phyloP scores from a whole-genome alignment of 371 early-diverging fungal genomes.

The Mortierella sp. region DNA sequence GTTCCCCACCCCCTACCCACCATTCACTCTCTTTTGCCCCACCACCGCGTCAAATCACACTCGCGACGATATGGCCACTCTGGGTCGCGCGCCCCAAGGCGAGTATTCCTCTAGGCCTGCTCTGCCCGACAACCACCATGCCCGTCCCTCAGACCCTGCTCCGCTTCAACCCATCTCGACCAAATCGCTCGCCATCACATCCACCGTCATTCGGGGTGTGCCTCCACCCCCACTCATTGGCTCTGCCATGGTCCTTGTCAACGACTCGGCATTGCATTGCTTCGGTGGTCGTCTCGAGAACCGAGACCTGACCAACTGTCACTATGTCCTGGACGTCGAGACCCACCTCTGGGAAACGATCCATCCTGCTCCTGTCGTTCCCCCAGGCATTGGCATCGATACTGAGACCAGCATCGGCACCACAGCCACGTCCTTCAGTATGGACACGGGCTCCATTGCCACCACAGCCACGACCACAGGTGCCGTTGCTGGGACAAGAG shows the following conservation, averaged over 20 bases:
- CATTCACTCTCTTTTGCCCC: too few relatives aligned
- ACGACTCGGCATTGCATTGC: slow-evolving; percentile 64
- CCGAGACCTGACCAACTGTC: slow-evolving; percentile 73
- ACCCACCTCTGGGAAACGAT: slow-evolving; percentile 64
- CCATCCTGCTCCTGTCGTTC: slow-evolving; percentile 17
- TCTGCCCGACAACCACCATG: slow-evolving; percentile 4
- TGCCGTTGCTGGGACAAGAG: neutral
- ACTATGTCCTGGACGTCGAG: slow-evolving; percentile 72
- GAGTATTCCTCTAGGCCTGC: too few relatives aligned
- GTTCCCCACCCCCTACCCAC: neutral
- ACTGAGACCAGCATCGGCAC: neutral
- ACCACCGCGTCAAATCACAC: slow-evolving; percentile 1
- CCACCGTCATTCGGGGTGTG: slow-evolving; percentile 46
- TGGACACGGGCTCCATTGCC: neutral
- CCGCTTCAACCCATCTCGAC: slow-evolving; percentile 22
- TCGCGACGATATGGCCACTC: too few relatives aligned
- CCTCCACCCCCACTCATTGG: slow-evolving; percentile 80
- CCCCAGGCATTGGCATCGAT: neutral
- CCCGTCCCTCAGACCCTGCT: slow-evolving; percentile 4
- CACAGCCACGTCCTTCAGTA: neutral
- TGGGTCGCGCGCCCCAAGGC: too few relatives aligned
- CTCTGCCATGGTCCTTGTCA: slow-evolving; percentile 69
- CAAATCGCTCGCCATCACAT: slow-evolving; percentile 47
- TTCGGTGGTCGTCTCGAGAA: slow-evolving; percentile 80
- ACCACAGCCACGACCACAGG: neutral